Conservation (phyloP, 148 eudicot species). For the Rhododendron henanense region DNA sequence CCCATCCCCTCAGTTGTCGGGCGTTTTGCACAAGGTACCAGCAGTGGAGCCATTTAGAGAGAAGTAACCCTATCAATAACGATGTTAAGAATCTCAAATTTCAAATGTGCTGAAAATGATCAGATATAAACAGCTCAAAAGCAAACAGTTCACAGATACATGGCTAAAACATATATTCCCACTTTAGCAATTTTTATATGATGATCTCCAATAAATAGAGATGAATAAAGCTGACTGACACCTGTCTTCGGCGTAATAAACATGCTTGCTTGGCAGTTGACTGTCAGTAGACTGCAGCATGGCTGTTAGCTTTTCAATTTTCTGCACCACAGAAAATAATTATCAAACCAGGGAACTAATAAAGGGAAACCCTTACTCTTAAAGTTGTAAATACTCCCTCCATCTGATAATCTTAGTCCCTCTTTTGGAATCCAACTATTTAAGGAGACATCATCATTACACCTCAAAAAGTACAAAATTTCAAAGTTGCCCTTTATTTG, state of each 20-base stretch:
- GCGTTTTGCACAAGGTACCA: neutral
- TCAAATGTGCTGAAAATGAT: neutral
- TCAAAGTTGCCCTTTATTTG: neutral
- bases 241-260: constrained; percentile 91
- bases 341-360: neutral
- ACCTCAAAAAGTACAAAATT: neutral
- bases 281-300: constrained; percentile 51
- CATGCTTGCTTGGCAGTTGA: constrained; percentile 48
- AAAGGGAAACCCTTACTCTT: neutral
- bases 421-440: neutral
- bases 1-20: neutral
- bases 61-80: neutral
- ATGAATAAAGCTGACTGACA: constrained; percentile 23
- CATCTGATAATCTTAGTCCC: neutral
- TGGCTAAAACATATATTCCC: neutral
- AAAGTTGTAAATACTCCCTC: neutral
- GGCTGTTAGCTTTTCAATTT: constrained; percentile 69
- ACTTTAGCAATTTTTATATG: neutral
- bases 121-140: neutral
- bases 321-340: constrained; percentile 34
- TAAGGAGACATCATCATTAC: neutral
- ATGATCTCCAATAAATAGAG: neutral
- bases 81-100: neutral
- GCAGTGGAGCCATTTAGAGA: neutral
- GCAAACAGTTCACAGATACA: neutral